These are phyloP conservation scores for Yamadazyma scolyti DNA, from an alignment of 805 yeast genomes.

Conservation along the genomic window DNA sequence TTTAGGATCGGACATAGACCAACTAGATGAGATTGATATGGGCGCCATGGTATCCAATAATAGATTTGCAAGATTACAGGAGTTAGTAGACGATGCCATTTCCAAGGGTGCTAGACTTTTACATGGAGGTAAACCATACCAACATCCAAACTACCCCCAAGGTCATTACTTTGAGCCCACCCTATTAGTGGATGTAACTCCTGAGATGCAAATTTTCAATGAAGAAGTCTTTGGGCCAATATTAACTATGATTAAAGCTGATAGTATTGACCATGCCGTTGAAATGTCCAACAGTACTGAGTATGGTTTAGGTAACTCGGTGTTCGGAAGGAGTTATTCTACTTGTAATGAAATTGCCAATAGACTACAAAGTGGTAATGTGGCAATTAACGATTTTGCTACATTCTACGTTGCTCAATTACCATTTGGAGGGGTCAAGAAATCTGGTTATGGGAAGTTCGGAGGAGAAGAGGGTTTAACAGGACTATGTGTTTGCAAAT, in stretches of 20 bases:
- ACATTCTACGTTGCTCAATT: slow-evolving; percentile 92
- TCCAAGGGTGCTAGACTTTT: slow-evolving; percentile 74
- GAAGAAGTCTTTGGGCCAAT: slow-evolving; percentile 96
- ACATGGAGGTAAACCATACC: slow-evolving; percentile 75
- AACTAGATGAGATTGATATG: slow-evolving; percentile 85
- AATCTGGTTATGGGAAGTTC: slow-evolving; percentile 95
- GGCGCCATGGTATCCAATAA: slow-evolving; percentile 90
- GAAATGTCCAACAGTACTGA: slow-evolving; percentile 77
- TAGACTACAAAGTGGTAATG: slow-evolving; percentile 75
- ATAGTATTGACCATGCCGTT: slow-evolving; percentile 62
- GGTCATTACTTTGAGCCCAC: slow-evolving; percentile 96
- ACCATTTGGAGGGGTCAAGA: slow-evolving; percentile 94
- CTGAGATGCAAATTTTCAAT: slow-evolving; percentile 71
- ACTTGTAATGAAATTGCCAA: slow-evolving; percentile 63
- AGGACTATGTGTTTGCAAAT: slow-evolving; percentile 83
- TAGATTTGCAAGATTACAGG: slow-evolving; percentile 66
- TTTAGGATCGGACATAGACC: slow-evolving; percentile 90
- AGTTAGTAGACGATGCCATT: slow-evolving; percentile 70
- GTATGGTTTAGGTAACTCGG: slow-evolving; percentile 89
- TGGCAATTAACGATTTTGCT: slow-evolving; percentile 97
- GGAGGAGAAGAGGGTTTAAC: slow-evolving; percentile 97
- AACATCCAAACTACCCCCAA: slow-evolving; percentile 90
- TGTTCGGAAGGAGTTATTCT: slow-evolving; percentile 65
- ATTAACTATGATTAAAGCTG: slow-evolving; percentile 73
- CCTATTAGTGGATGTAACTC: slow-evolving; percentile 73